Evolutionary conservation across 139 green algal species (phyloP), one percentile per base, ranked within the genome.

Genomic region (Chlorella sorokiniana): DNA sequence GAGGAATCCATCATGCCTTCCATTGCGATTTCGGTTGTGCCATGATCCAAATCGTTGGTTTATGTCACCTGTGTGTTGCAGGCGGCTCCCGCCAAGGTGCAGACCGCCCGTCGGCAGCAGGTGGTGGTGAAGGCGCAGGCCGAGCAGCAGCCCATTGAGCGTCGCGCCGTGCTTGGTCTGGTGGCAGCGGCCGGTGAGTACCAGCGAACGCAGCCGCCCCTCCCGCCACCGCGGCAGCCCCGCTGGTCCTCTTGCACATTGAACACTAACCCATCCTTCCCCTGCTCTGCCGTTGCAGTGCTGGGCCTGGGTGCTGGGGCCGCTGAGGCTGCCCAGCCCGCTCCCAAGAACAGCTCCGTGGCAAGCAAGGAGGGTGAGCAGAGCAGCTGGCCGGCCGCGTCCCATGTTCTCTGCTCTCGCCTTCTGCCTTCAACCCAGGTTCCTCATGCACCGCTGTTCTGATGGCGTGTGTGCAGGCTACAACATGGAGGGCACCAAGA

Each of bases 401-500:
- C 48, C 70, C n/a, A n/a, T n/a, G 25, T 37, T 42, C 27, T 29
- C n/a, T 38, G 35, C 29, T 35, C 40, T 31, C 14, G 31, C 14
- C 59, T 61, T 7, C 37, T 31, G 10, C 38, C 38, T 59, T 79
- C 25, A 42, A 11, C 0, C 64, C 22, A n/a, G n/a, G n/a, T n/a
- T n/a, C n/a, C n/a, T n/a, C n/a, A n/a, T n/a, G n/a, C n/a, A n/a
- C n/a, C n/a, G n/a, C n/a, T n/a, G n/a, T n/a, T n/a, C n/a, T n/a
- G n/a, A n/a, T n/a, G n/a, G n/a, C n/a, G 31, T 35, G 27, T 38
- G 29, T 14, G 35, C 84, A 31, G 63, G 78, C 42, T 91, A 93
- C 86, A 85, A 59, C 27, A 70, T 92, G 72, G 90, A 93, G 86
- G 90, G 90, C 79, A 94, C 86, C 35, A 89, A 85, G 78, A 93